These are phyloP conservation scores for Lipomyces lipofer DNA, from an alignment of 805 yeast species.

Conservation along the genomic window DNA sequence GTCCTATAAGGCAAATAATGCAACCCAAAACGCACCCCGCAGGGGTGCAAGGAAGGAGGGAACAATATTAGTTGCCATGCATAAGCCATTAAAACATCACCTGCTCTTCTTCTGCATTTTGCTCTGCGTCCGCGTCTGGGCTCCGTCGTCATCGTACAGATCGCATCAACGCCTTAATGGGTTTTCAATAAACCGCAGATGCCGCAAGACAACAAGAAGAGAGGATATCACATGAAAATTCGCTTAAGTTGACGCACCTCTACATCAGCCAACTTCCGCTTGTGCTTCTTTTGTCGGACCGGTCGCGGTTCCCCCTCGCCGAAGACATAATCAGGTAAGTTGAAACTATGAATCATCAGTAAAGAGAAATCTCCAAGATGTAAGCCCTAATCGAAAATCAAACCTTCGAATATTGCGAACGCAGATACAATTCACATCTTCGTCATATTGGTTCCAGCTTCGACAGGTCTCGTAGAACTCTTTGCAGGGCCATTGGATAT, in stretches of 20 bases:
- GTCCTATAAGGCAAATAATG: slow-evolving; percentile 1
- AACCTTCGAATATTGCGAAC: slow-evolving; percentile 70
- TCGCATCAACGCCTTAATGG: no score
- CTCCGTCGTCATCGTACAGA: no score
- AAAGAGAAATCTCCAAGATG: not conserved
- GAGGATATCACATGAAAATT: not conserved
- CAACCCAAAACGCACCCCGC: not conserved
- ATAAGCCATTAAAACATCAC: no score
- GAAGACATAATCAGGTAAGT: slow-evolving; percentile 82
- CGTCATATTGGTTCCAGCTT: slow-evolving; percentile 67
- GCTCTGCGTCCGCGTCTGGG: not conserved
- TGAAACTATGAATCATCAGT: slow-evolving; percentile 44
- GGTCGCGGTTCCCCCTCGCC: slow-evolving; percentile 80
- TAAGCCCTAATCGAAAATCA: not conserved
- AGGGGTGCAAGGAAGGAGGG: not conserved
- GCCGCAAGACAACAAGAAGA: not conserved
- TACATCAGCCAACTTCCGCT: slow-evolving; percentile 35
- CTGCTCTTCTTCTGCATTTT: not conserved
- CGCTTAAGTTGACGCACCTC: slow-evolving; percentile 16
- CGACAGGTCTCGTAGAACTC: slow-evolving; percentile 84
- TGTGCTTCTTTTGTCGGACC: slow-evolving; percentile 54
- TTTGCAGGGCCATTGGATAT: slow-evolving; percentile 84
- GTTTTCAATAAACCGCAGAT: not conserved
- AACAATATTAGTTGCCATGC: slow-evolving; percentile 1
- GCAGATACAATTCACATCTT: slow-evolving; percentile 57